phyloP scores from a whole-genome alignment of 1,139 yeast genomes.

The Candida sp. region DNA sequence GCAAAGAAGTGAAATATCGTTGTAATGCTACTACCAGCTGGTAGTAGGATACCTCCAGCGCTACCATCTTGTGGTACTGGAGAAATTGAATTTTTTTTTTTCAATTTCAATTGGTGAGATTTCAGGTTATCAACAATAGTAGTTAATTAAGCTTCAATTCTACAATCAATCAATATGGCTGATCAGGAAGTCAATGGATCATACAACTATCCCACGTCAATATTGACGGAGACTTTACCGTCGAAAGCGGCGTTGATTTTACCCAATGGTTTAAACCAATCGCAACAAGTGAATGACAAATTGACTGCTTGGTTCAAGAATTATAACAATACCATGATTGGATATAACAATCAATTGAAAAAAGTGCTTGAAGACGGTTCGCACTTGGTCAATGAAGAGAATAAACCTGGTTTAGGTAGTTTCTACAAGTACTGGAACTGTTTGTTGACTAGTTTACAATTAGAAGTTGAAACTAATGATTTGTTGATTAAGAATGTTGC shows the following conservation, averaged over 20 bases:
- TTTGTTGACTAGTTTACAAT: constrained; percentile 47
- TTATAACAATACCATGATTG: constrained; percentile 45
- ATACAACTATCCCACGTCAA: constrained; percentile 34
- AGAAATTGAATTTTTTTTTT: too few species aligned
- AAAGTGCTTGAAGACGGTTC: constrained; percentile 45
- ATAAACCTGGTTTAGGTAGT: constrained; percentile 48
- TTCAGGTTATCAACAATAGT: not conserved
- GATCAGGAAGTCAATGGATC: constrained; percentile 14
- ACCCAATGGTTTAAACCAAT: constrained; percentile 28
- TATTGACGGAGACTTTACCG: constrained; percentile 43
- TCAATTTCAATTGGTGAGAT: not conserved
- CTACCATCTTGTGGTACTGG: too few species aligned
- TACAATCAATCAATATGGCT: constrained; percentile 1
- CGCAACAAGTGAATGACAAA: constrained; percentile 22
- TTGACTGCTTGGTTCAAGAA: constrained; percentile 55
- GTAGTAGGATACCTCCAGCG: too few species aligned
- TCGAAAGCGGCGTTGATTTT: constrained; percentile 40
- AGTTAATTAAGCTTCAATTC: too few species aligned
- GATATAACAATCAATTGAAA: constrained; percentile 49
- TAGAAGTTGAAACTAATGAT: constrained; percentile 53
- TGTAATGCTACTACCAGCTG: not conserved
- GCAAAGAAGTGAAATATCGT: too few species aligned
- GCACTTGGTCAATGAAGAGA: constrained; percentile 20
- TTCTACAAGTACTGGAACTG: constrained; percentile 56
- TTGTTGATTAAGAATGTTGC: constrained; percentile 50